Evolutionary conservation across 2,329 filamentous ascomycete genomes (phyloP).

Genomic region (Colletotrichum gloeosporioides): DNA sequence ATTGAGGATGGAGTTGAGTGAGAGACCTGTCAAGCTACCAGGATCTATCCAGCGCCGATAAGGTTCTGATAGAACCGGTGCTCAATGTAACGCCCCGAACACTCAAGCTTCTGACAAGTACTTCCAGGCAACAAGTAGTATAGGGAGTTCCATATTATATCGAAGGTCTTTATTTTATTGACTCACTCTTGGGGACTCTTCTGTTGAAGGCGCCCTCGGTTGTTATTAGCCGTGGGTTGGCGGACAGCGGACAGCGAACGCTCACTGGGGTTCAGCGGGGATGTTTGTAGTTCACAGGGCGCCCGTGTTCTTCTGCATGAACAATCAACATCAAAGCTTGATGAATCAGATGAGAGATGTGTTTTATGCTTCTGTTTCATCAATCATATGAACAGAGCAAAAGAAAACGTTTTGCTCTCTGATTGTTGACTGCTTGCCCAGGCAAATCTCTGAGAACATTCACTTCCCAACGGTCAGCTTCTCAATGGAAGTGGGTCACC

Average conservation of each 20-base stretch:
- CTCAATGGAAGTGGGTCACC: not conserved
- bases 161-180: not conserved
- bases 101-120: not conserved
- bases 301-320: not conserved
- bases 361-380: not conserved
- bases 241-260: not conserved
- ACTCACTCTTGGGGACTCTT: not conserved
- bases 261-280: not conserved
- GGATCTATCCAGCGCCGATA: not conserved
- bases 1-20: not conserved
- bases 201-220: not conserved
- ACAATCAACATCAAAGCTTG: not conserved
- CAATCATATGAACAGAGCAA: not conserved
- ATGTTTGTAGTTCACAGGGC: not conserved
- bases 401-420: not conserved
- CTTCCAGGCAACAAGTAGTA: not conserved
- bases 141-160: not conserved
- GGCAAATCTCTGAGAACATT: not conserved
- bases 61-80: not conserved
- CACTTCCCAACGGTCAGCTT: not conserved
- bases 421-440: not conserved
- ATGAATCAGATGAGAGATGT: not conserved
- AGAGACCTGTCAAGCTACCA: not conserved
- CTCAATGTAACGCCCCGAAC: not conserved
- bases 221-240: not conserved